Conservation (phyloP, 192 early-diverging fungal genomes). For the Mortierella alpina region DNA sequence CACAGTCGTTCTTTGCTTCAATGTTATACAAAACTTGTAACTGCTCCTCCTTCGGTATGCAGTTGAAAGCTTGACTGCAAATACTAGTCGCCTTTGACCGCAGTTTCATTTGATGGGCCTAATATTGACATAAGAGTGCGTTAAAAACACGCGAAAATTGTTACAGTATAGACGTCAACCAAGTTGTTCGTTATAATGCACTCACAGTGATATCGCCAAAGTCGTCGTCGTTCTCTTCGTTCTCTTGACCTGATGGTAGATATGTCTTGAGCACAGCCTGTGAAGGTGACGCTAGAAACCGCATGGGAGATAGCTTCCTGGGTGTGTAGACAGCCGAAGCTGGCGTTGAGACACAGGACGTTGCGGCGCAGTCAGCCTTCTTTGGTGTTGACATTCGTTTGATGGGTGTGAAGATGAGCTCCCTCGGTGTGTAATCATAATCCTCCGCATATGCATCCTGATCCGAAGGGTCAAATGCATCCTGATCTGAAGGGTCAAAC, state of each 20-base stretch:
- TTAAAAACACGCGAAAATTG: not conserved
- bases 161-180: too few species aligned
- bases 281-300: slow-evolving; percentile 20
- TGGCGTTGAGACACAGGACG: slow-evolving; percentile 17
- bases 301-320: slow-evolving; percentile 6
- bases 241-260: slow-evolving; percentile 7
- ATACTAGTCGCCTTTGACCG: slow-evolving; percentile 16
- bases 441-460: too few species aligned
- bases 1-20: too few species aligned
- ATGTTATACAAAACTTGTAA: too few species aligned
- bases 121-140: not conserved
- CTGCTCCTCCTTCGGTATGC: too few species aligned
- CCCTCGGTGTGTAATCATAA: too few species aligned
- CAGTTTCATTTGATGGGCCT: not conserved
- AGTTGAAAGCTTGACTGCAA: slow-evolving; percentile 18
- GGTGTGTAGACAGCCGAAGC: not conserved
- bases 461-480: too few species aligned
- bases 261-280: slow-evolving; percentile 17
- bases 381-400: too few species aligned
- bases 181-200: not conserved
- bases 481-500: too few species aligned
- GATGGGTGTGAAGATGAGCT: too few species aligned
- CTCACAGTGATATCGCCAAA: slow-evolving; percentile 4
- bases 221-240: slow-evolving; percentile 10
- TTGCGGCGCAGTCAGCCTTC: too few species aligned